phyloP scores from a whole-genome alignment of 2,329 filamentous ascomycete genomes.

The Cytospora paraplurivora region DNA sequence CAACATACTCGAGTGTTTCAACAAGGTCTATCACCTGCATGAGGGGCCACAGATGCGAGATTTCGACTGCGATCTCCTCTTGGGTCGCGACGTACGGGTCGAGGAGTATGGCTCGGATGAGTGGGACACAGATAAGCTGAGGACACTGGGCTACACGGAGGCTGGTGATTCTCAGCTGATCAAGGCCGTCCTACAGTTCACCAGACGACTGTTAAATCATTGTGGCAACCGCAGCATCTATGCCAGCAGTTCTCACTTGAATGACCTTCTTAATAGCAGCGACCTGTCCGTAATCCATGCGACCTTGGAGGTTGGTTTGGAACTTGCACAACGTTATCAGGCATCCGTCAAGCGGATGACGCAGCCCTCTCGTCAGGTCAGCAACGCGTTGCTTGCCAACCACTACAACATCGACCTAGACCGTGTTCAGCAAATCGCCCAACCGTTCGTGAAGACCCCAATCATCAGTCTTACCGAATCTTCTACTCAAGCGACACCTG shows the following conservation, averaged over 20 bases:
- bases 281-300: constrained; percentile 76
- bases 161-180: constrained; percentile 83
- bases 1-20: constrained; percentile 79
- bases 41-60: constrained; percentile 78
- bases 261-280: constrained; percentile 85
- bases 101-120: constrained; percentile 53
- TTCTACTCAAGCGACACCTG: constrained; percentile 54
- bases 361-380: constrained; percentile 66
- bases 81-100: constrained; percentile 57
- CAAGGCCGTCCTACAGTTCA: constrained; percentile 81
- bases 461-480: constrained; percentile 55
- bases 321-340: constrained; percentile 90
- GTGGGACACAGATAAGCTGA: constrained; percentile 51
- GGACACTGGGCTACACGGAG: constrained; percentile 62
- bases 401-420: constrained; percentile 83
- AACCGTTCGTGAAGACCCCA: constrained; percentile 77
- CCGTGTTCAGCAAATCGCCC: constrained; percentile 78
- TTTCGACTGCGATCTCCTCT: constrained; percentile 68
- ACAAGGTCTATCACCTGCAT: constrained; percentile 75
- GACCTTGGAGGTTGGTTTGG: constrained; percentile 78
- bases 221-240: constrained; percentile 97
- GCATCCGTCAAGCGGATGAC: constrained; percentile 78
- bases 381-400: constrained; percentile 73
- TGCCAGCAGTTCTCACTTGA: constrained; percentile 86
- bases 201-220: constrained; percentile 83